phyloP scores from a whole-genome alignment of 169 alveolate genomes.

The Plasmodium cynomolgi region DNA sequence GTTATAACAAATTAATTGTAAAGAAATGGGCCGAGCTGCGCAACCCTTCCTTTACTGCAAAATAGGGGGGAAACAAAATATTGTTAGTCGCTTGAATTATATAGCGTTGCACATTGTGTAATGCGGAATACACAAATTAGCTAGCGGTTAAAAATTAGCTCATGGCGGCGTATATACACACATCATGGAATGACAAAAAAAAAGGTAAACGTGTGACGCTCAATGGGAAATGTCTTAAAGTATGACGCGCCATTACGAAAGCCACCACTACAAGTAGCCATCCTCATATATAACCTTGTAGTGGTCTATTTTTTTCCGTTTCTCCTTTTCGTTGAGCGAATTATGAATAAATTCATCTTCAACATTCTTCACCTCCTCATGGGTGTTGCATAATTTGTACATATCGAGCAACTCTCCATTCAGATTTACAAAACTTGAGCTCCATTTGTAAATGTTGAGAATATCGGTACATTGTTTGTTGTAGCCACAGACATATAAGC shows the following conservation, averaged over 20 bases:
- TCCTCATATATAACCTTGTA: constrained; percentile 71
- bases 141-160: background rate
- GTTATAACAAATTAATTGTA: background rate
- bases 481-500: constrained; percentile 72
- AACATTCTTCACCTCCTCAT: constrained; percentile 66
- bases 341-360: constrained; percentile 60
- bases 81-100: background rate
- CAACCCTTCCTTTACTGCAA: background rate
- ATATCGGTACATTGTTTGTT: constrained; percentile 64
- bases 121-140: background rate
- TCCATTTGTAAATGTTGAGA: constrained; percentile 67
- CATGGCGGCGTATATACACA: background rate
- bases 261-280: constrained; percentile 20
- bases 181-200: background rate
- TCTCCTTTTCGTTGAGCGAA: constrained; percentile 35
- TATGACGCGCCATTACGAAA: background rate
- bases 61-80: background rate
- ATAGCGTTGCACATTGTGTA: background rate
- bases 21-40: background rate
- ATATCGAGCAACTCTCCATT: constrained; percentile 54
- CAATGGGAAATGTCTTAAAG: background rate
- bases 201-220: background rate
- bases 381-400: constrained; percentile 66
- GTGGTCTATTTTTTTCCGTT: constrained; percentile 61
- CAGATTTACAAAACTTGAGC: constrained; percentile 53